Conservation (phyloP, 2,329 filamentous ascomycete genomes). For the Leptographium flavum region DNA sequence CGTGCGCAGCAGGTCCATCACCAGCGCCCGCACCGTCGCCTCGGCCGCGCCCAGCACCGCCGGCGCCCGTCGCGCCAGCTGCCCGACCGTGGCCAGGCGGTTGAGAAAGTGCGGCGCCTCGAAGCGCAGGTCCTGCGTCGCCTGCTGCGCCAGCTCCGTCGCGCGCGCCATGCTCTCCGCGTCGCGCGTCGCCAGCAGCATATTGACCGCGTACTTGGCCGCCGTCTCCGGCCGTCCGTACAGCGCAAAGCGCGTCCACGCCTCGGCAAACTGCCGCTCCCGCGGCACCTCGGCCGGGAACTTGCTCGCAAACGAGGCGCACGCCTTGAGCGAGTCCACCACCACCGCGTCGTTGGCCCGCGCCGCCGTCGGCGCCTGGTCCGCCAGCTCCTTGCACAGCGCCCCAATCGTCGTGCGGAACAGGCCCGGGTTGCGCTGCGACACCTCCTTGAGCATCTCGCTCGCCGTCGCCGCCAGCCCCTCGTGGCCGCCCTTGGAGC, state of each 20-base stretch:
- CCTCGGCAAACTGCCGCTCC: slow-evolving; percentile 67
- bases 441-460: slow-evolving; percentile 84
- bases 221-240: slow-evolving; percentile 69
- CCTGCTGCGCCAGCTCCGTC: slow-evolving; percentile 66
- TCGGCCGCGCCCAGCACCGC: slow-evolving; percentile 58
- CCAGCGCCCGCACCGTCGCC: slow-evolving; percentile 66
- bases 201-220: slow-evolving; percentile 86
- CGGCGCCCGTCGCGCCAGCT: slow-evolving; percentile 62
- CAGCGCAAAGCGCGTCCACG: slow-evolving; percentile 69
- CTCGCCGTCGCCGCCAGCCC: slow-evolving; percentile 68
- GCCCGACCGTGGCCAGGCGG: slow-evolving; percentile 56
- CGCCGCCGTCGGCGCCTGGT: slow-evolving; percentile 59
- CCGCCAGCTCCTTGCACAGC: slow-evolving; percentile 72
- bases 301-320: slow-evolving; percentile 77
- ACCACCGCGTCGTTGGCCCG: slow-evolving; percentile 55
- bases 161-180: slow-evolving; percentile 72
- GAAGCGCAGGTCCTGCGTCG: slow-evolving; percentile 60
- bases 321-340: slow-evolving; percentile 89
- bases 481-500: slow-evolving; percentile 69
- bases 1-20: slow-evolving; percentile 59
- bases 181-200: slow-evolving; percentile 61
- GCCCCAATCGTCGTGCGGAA: slow-evolving; percentile 89
- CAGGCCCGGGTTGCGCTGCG: slow-evolving; percentile 72
- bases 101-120: slow-evolving; percentile 61
- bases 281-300: slow-evolving; percentile 73